Conservation (phyloP, 1,139 yeast genomes). For the Blastobotrys buckinghamii region DNA sequence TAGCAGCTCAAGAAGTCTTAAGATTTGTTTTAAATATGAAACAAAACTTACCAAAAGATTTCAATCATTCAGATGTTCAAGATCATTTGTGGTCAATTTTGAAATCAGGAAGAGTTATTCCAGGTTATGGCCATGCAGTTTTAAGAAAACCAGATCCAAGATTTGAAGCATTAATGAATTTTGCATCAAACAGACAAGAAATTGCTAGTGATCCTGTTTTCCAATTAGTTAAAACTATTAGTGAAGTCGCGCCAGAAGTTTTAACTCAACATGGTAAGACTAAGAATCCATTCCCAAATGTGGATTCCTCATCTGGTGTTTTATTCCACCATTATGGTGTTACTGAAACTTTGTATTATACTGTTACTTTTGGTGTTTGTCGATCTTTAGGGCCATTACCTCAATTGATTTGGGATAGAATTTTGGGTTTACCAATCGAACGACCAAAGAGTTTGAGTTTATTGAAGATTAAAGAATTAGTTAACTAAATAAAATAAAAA, state of each 20-base stretch:
- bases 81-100: slow-evolving; percentile 91
- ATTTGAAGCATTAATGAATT: slow-evolving; percentile 95
- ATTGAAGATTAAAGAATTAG: slow-evolving; percentile 34
- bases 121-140: slow-evolving; percentile 98
- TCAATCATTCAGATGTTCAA: slow-evolving; percentile 72
- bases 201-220: slow-evolving; percentile 42
- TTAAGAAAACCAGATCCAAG: slow-evolving; percentile 97
- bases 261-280: slow-evolving; percentile 55
- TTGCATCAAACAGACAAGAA: slow-evolving; percentile 47
- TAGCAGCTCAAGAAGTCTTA: slow-evolving; percentile 98
- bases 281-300: slow-evolving; percentile 61
- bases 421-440: slow-evolving; percentile 92
- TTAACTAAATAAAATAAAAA: slow-evolving; percentile 2
- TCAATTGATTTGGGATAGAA: slow-evolving; percentile 94
- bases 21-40: slow-evolving; percentile 86
- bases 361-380: slow-evolving; percentile 96
- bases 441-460: slow-evolving; percentile 94
- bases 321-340: slow-evolving; percentile 95
- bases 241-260: slow-evolving; percentile 50
- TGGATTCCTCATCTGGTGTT: slow-evolving; percentile 54
- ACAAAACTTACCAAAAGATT: slow-evolving; percentile 65
- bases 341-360: slow-evolving; percentile 92
- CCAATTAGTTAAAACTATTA: slow-evolving; percentile 68
- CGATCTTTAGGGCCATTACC: slow-evolving; percentile 98
- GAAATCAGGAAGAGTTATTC: slow-evolving; percentile 92